Percentiles rank a stretch among this genome's conserved stretches.
Evolutionary conservation across 1,284 basidiomycete species (phyloP).

Genomic region (Kalmanozyma brasiliensis): DNA sequence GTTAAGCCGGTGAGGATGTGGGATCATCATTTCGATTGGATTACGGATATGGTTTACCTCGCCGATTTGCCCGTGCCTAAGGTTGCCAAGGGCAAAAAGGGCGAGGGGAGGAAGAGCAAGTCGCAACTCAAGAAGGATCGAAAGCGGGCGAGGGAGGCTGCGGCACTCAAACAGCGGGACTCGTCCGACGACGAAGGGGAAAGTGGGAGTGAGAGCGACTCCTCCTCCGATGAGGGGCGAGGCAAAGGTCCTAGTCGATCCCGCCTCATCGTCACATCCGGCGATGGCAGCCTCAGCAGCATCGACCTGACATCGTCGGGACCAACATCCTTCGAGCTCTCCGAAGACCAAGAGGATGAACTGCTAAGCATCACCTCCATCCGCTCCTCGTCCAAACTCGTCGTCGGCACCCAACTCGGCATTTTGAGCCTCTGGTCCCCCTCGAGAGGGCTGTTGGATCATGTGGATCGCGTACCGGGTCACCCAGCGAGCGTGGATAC

Average conservation of each 20-base stretch:
- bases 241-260: constrained; percentile 17
- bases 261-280: constrained; percentile 70
- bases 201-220: constrained; percentile 7
- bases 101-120: constrained; percentile 30
- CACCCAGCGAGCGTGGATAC: constrained; percentile 76
- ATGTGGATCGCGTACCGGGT: constrained; percentile 91
- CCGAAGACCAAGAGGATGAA: constrained; percentile 94
- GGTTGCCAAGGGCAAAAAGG: constrained; percentile 14
- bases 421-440: constrained; percentile 91
- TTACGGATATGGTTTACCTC: constrained; percentile 86
- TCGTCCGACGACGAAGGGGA: not conserved
- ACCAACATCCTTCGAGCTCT: constrained; percentile 77
- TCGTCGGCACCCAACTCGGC: constrained; percentile 89
- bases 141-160: constrained; percentile 9
- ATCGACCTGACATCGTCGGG: constrained; percentile 73
- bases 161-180: constrained; percentile 2
- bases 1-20: constrained; percentile 73
- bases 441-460: constrained; percentile 86
- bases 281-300: constrained; percentile 89
- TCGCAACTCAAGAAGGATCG: constrained; percentile 25
- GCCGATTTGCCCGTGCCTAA: constrained; percentile 42
- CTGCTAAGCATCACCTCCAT: constrained; percentile 84
- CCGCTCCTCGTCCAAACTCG: constrained; percentile 81
- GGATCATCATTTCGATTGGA: constrained; percentile 92
- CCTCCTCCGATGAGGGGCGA: not conserved